phyloP scores from a whole-genome alignment of 345 rosid genomes.

The Populus euphratica region DNA sequence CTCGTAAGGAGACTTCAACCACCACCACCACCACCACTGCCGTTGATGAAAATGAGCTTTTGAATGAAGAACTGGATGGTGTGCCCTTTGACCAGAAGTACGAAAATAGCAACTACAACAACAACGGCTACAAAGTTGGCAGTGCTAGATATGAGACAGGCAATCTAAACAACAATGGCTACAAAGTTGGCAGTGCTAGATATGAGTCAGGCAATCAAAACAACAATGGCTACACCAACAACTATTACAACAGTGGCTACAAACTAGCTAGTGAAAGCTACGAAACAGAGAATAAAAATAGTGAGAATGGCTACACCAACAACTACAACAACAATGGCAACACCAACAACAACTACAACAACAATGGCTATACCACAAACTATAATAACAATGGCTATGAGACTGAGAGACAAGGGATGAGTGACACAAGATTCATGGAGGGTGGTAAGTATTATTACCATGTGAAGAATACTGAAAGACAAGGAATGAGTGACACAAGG shows the following conservation, averaged over 20 bases:
- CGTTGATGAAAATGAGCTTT: conserved; percentile 20
- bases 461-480: background rate
- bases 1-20: conserved; percentile 33
- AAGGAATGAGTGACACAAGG: too few relatives aligned
- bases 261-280: too few relatives aligned
- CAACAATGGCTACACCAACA: conserved; percentile 6
- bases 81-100: conserved; percentile 21
- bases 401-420: conserved; percentile 2
- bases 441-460: too few relatives aligned
- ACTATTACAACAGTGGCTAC: too few relatives aligned
- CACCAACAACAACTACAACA: background rate
- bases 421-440: too few relatives aligned
- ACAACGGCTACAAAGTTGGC: conserved; percentile 1
- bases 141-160: conserved; percentile 2
- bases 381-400: conserved; percentile 20
- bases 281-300: too few relatives aligned
- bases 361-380: conserved; percentile 11
- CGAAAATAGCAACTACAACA: conserved; percentile 18
- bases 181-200: background rate
- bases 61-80: conserved; percentile 38
- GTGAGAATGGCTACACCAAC: too few relatives aligned
- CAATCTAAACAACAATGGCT: conserved; percentile 7
- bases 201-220: background rate
- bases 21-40: conserved; percentile 22
- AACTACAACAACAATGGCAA: too few relatives aligned